These are phyloP conservation scores for Colletotrichum tanaceti DNA, from an alignment of 2,329 filamentous ascomycete species.

Conservation along the genomic window DNA sequence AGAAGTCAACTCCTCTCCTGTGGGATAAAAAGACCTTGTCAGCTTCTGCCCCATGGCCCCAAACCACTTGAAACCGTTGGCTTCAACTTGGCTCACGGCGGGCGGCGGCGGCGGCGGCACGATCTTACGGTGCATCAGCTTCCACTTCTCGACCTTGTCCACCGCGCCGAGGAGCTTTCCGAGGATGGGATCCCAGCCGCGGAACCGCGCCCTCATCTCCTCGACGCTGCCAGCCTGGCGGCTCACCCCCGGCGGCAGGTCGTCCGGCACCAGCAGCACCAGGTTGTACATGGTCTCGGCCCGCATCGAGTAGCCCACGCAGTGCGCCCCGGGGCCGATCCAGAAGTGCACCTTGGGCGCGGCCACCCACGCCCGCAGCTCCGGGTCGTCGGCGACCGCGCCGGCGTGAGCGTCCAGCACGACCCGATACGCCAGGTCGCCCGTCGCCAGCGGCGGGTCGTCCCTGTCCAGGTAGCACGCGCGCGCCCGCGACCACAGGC, in stretches of 20 bases:
- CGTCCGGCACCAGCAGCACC: conserved; percentile 73
- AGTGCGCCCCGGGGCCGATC: conserved; percentile 72
- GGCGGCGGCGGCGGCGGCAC: too few species aligned
- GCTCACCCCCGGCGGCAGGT: conserved; percentile 65
- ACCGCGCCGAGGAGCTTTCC: conserved; percentile 60
- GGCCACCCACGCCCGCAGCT: conserved; percentile 63
- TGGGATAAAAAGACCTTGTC: background rate
- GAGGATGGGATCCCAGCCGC: conserved; percentile 72
- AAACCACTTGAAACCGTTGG: too few species aligned
- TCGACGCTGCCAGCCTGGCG: conserved; percentile 64
- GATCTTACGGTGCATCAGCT: conserved; percentile 66
- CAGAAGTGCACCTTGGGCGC: conserved; percentile 69
- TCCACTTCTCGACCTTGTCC: conserved; percentile 75
- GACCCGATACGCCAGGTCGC: conserved; percentile 74
- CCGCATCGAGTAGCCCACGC: conserved; percentile 71
- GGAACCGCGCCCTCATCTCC: conserved; percentile 71
- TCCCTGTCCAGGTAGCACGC: conserved; percentile 58
- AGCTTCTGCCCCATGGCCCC: conserved; percentile 32
- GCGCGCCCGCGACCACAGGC: conserved; percentile 70
- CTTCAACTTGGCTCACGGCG: too few species aligned
- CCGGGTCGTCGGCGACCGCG: conserved; percentile 62
- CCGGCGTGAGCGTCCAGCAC: conserved; percentile 65
- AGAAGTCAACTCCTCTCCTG: conserved; percentile 60
- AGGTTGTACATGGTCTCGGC: conserved; percentile 72
- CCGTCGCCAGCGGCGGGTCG: conserved; percentile 66